Base-by-base conservation (phyloP, 768 basidiomycete species). In the Steccherinum ochraceum region DNA sequence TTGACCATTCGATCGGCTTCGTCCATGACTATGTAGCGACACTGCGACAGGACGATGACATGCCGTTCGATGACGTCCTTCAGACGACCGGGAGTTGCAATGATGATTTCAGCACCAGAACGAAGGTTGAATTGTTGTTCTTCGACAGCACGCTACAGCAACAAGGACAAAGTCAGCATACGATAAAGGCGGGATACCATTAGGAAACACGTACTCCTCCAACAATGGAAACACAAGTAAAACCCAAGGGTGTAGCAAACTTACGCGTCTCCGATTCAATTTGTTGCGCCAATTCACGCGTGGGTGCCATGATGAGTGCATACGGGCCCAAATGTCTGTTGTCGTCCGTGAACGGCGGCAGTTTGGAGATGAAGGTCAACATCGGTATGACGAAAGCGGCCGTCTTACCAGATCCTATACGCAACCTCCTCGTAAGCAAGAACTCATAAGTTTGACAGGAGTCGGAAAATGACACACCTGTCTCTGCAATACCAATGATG, bases 1-100 rank as follows among this genome's bases (percentile, higher is more conserved):
- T 94, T 85, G 54, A 99, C 94, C 96, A 99, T 98, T 47, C 96
- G 82, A 67, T 99, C 96, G 13, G 96, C 96, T 75, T 99, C 96
- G 66, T 99, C 96, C 96, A 99, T 96, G 58, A 99, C 95, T 52
- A 99, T 86, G 63, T 99, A 98, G 2, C 92, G 91, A 67, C 96
- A 98, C 67, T 99, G 96, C 5, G 89, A 88, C 41, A 99, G 78
- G 18, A 99, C 96, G 40, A 99, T 77, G 43, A 98, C 92, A 66
- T 89, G 90, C 19, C 93, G 84, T 70, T 99, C 95, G 53, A 99
- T 86, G 50, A 97, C 92, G 64, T 98, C 96, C 69, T 96, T 96
- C 16, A 99, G 77, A 69, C 96, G 93, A 72, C 96, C 96, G 11
- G 96, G 96, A 0, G 96, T 98, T 21, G 96, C 96, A 54, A 99